A percentile compares a stretch with the other conserved stretches of the same genome.
Evolutionary conservation across 1,139 yeast species (phyloP).

Genomic region (Geotrichum australiense): DNA sequence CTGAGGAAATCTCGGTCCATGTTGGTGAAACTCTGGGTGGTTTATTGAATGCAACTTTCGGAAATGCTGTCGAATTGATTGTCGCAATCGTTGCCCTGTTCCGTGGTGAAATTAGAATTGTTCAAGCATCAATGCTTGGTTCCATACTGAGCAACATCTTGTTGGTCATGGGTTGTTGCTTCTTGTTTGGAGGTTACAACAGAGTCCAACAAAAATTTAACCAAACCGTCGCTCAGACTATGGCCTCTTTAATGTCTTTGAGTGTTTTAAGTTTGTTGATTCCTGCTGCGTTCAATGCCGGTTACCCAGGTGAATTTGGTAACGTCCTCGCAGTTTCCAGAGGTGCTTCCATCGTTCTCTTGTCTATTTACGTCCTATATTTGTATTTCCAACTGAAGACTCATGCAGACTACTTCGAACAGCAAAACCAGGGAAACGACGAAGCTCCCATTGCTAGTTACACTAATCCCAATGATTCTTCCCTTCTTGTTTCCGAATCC

Average conservation of each 20-base stretch:
- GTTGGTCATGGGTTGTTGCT: constrained; percentile 88
- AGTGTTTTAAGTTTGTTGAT: constrained; percentile 81
- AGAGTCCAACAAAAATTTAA: constrained; percentile 82
- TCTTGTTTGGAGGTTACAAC: constrained; percentile 88
- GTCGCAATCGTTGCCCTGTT: constrained; percentile 84
- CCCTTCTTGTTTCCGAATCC: constrained; percentile 29
- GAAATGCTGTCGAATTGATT: constrained; percentile 88
- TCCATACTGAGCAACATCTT: constrained; percentile 80
- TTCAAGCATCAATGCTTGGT: constrained; percentile 93
- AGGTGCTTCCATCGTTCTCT: constrained; percentile 74
- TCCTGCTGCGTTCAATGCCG: constrained; percentile 94
- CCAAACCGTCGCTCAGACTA: constrained; percentile 95
- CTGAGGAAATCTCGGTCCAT: constrained; percentile 82
- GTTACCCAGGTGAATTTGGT: constrained; percentile 42
- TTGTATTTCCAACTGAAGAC: constrained; percentile 83
- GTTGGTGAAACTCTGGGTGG: constrained; percentile 79
- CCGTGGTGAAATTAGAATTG: constrained; percentile 84
- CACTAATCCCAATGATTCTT: constrained; percentile 21
- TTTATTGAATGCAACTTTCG: constrained; percentile 88
- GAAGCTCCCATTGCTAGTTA: constrained; percentile 21
- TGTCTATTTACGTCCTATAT: constrained; percentile 68
- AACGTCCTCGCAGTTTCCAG: constrained; percentile 69
- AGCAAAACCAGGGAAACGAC: constrained; percentile 23
- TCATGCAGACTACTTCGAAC: constrained; percentile 58
- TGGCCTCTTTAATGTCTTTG: constrained; percentile 87